Evolutionary conservation across 1,284 basidiomycete genomes (phyloP).

Genomic region (Marasmius fiardii): DNA sequence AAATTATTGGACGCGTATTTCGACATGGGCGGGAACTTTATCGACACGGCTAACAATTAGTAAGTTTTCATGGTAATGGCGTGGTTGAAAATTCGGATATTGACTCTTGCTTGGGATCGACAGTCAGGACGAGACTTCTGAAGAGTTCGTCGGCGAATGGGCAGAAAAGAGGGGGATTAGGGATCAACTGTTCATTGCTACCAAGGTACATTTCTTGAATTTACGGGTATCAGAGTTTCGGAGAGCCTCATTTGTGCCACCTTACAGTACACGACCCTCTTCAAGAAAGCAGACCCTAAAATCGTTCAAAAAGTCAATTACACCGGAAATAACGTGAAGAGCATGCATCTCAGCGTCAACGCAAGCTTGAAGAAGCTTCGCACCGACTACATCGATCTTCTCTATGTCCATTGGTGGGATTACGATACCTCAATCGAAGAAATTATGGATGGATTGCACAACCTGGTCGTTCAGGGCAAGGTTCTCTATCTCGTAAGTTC

Average conservation of each 20-base stretch:
- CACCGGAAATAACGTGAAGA: constrained; percentile 45
- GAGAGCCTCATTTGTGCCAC: background rate
- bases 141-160: constrained; percentile 8
- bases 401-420: constrained; percentile 57
- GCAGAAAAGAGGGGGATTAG: constrained; percentile 4
- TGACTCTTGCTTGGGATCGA: too few relatives aligned
- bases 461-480: constrained; percentile 40
- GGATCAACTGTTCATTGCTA: constrained; percentile 7
- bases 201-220: background rate
- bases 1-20: constrained; percentile 30
- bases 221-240: too few relatives aligned
- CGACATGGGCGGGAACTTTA: constrained; percentile 10
- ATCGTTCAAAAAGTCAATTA: constrained; percentile 37
- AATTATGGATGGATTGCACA: constrained; percentile 50
- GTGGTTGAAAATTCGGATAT: background rate
- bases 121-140: constrained; percentile 3
- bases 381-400: constrained; percentile 51
- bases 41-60: constrained; percentile 17
- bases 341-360: constrained; percentile 40
- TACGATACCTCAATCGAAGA: constrained; percentile 51
- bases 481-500: constrained; percentile 45
- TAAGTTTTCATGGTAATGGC: too few relatives aligned
- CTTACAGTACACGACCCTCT: constrained; percentile 8
- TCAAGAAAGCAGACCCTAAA: constrained; percentile 21
- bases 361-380: constrained; percentile 53